A percentile compares a stretch with the other conserved stretches of the same genome.
These are phyloP conservation scores for Aspergillus udagawae DNA, from an alignment of 2,329 filamentous ascomycete genomes.

Conservation along the genomic window DNA sequence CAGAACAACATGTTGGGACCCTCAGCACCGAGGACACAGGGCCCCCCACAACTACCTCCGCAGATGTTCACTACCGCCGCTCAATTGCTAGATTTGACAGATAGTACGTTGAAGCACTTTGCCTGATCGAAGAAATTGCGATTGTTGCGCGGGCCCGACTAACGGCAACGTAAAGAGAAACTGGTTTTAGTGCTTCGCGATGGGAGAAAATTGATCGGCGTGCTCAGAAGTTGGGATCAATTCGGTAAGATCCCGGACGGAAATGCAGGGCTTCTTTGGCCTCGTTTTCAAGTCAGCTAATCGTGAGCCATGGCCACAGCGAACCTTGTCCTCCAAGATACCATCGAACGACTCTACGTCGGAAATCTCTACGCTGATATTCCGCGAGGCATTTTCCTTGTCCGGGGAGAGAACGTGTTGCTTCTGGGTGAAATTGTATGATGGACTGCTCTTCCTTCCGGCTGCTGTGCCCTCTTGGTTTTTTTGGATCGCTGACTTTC, in stretches of 20 bases:
- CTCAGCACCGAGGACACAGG: constrained; percentile 27
- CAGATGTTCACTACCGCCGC: constrained; percentile 99
- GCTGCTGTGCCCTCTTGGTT: neutral
- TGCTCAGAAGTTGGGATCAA: constrained; percentile 94
- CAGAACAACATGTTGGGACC: constrained; percentile 26
- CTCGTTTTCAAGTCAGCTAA: neutral
- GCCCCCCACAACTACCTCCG: constrained; percentile 54
- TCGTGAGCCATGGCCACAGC: constrained; percentile 50
- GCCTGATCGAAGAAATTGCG: neutral
- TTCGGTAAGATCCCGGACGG: constrained; percentile 63
- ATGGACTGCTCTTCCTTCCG: neutral
- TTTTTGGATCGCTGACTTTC: neutral
- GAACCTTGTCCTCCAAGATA: constrained; percentile 92
- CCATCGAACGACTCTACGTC: constrained; percentile 81
- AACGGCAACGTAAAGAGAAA: constrained; percentile 65
- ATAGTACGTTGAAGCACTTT: constrained; percentile 63
- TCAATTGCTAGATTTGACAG: constrained; percentile 90
- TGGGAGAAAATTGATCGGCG: constrained; percentile 87
- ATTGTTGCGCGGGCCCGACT: neutral
- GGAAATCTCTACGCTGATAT: constrained; percentile 76
- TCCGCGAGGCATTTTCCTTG: constrained; percentile 79
- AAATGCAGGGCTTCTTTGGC: neutral
- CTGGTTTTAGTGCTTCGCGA: constrained; percentile 87
- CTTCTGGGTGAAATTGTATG: constrained; percentile 81
- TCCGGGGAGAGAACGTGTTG: constrained; percentile 95